Base-by-base conservation (phyloP, 768 basidiomycete species). In the Termitomyces sp. region DNA sequence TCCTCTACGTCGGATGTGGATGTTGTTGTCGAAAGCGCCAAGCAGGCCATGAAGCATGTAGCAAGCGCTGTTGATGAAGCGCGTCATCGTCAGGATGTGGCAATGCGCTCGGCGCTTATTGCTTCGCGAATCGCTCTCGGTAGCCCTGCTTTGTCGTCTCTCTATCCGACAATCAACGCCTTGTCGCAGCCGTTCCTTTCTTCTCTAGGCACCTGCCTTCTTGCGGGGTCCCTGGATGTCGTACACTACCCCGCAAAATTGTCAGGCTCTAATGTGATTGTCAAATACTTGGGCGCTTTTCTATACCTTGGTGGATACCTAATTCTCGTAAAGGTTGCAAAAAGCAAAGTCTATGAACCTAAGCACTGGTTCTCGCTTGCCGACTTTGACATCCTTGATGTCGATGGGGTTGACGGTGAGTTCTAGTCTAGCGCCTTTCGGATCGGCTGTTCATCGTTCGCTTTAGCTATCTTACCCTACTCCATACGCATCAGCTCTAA, bases 241-340 rank as follows among this genome's bases (percentile, higher is more conserved):
- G 83, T 98, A 61, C 85, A 90, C 59, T 78, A 79, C 43, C 70
- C 74, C n/a, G 62, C 72, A 44, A 76, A 77, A 35, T 72, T 80
- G 2, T 62, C 73, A 53, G 74, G 68, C 62, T 73, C 78, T 49
- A 82, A 79, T 32, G 77, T 89, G 63, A 84, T 80, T 67, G 87
- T 89, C 58, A 92, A 91, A 70, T 98, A 97, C 68, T 79, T 92
- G 25, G 94, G 91, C 30, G 89, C 88, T 17, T 96, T 99, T 70
- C 73, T 99, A 43, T 99, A 94, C 64, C 73, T 79, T 35, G 86
- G 89, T 11, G 93, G 90, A 11, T 98, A 93, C 67, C 70, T 98
- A 39, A 78, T 97, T 21, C 73, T 99, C 44, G 91, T 85, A 61
- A 98, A 96, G 73, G 87, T 94, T 40, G 75, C 80, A 62, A 94